Conservation (phyloP, 257 asterid genomes). For the Eustoma russellianum region DNA sequence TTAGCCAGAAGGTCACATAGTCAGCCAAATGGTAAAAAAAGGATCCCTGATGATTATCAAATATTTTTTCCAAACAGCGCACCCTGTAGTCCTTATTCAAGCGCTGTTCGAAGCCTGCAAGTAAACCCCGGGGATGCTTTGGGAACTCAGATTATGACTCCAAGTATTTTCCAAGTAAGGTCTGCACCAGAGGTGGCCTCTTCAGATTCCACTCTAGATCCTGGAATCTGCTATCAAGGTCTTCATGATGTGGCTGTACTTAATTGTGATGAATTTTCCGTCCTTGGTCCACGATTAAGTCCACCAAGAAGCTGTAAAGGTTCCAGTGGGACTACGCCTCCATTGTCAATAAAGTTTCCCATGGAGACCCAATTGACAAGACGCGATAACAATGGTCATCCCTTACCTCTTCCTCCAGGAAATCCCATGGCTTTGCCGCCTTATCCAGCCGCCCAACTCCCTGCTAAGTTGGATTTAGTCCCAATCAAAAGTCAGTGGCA, state of each 20-base stretch:
- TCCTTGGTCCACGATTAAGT: conserved; percentile 29
- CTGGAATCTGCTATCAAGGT: conserved; percentile 22
- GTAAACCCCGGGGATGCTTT: conserved; percentile 39
- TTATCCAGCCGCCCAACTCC: conserved; percentile 21
- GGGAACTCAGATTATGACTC: conserved; percentile 24
- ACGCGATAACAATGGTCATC: conserved; percentile 37
- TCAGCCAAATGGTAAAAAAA: conserved; percentile 13
- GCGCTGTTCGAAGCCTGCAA: conserved; percentile 63
- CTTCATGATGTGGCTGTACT: conserved; percentile 21
- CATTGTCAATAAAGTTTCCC: conserved; percentile 31
- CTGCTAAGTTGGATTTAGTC: conserved; percentile 30
- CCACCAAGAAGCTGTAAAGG: conserved; percentile 18
- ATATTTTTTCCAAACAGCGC: conserved; percentile 57
- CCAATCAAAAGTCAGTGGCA: conserved; percentile 65
- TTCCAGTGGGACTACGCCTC: conserved; percentile 6
- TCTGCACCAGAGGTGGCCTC: conserved; percentile 31
- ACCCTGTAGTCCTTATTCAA: conserved; percentile 59
- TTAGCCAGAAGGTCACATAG: conserved; percentile 19
- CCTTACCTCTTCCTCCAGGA: conserved; percentile 74
- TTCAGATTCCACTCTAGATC: conserved; percentile 23
- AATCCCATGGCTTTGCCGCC: conserved; percentile 31
- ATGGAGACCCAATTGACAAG: conserved; percentile 20
- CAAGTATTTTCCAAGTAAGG: conserved; percentile 22
- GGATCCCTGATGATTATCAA: conserved; percentile 10
- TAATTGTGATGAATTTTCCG: conserved; percentile 44